Evolutionary conservation across 768 basidiomycete genomes (phyloP).

Genomic region (Auricularia sp.): DNA sequence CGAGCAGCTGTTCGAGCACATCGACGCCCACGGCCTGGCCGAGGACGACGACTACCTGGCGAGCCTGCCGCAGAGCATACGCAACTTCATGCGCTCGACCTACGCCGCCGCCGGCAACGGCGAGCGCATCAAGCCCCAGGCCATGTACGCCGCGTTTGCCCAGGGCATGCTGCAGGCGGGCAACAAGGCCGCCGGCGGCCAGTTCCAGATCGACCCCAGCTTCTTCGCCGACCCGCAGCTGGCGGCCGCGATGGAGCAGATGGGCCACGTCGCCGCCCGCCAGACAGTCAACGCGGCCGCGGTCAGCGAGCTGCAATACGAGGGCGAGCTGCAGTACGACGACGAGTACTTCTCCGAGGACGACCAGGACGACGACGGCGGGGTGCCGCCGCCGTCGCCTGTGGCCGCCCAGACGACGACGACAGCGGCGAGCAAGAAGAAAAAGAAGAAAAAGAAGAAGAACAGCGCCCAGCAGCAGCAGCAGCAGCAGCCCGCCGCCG

Average conservation of each 20-base stretch:
- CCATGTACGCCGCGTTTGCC: conserved; percentile 53
- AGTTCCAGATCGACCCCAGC: conserved; percentile 38
- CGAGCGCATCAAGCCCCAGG: conserved; percentile 17
- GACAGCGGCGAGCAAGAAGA: conserved; percentile 23
- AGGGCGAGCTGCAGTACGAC: background rate
- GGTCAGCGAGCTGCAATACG: background rate
- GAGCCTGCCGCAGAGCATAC: conserved; percentile 11
- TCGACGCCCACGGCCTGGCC: conserved; percentile 41
- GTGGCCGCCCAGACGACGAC: background rate
- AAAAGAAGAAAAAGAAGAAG: conserved; percentile 43
- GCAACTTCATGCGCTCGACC: background rate
- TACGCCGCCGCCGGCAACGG: background rate
- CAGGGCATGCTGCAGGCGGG: conserved; percentile 51
- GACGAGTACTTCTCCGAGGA: background rate
- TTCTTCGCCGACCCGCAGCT: conserved; percentile 47
- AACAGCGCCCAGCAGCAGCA: conserved; percentile 21
- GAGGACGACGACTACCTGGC: conserved; percentile 35
- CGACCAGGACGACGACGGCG: conserved; percentile 1
- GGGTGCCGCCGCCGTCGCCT: background rate
- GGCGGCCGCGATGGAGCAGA: conserved; percentile 38
- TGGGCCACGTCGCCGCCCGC: background rate
- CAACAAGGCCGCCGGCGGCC: conserved; percentile 19
- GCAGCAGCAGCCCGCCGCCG: conserved; percentile 18
- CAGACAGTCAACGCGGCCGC: background rate
- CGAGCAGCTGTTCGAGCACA: conserved; percentile 49